phyloP scores from a whole-genome alignment of 257 asterid genomes.

The Solanum boliviense region DNA sequence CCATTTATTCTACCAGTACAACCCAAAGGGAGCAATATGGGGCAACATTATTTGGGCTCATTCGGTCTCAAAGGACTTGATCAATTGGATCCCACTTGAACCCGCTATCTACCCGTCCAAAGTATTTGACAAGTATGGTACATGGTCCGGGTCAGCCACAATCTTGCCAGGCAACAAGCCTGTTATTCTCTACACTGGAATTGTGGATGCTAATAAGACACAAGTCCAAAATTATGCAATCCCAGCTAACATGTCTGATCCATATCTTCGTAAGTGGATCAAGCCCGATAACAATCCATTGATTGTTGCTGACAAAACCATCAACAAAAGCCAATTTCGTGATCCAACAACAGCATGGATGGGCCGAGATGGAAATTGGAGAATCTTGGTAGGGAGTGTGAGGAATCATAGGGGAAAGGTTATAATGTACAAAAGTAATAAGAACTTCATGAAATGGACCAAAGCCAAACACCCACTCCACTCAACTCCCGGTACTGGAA shows the following conservation, averaged over 20 bases:
- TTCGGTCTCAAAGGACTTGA: slow-evolving; percentile 55
- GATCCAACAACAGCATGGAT: slow-evolving; percentile 82
- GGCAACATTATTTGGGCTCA: slow-evolving; percentile 83
- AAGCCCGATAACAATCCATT: slow-evolving; percentile 70
- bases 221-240: slow-evolving; percentile 78
- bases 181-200: slow-evolving; percentile 62
- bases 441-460: slow-evolving; percentile 44
- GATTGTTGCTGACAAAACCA: slow-evolving; percentile 17
- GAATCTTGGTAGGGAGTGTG: slow-evolving; percentile 35
- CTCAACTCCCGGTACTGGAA: slow-evolving; percentile 24
- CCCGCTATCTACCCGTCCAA: slow-evolving; percentile 49
- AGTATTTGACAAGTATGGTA: slow-evolving; percentile 49
- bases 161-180: slow-evolving; percentile 59
- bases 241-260: slow-evolving; percentile 58
- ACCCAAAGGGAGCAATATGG: slow-evolving; percentile 67
- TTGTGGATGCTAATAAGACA: slow-evolving; percentile 28
- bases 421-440: slow-evolving; percentile 34
- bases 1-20: slow-evolving; percentile 71
- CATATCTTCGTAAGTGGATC: slow-evolving; percentile 47
- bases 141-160: slow-evolving; percentile 91
- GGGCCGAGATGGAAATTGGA: slow-evolving; percentile 47
- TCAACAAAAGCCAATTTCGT: slow-evolving; percentile 51
- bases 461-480: slow-evolving; percentile 48
- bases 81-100: slow-evolving; percentile 43
- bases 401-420: slow-evolving; percentile 27